Base-by-base conservation (phyloP, 345 rosid species). In the Camelina laxa region DNA sequence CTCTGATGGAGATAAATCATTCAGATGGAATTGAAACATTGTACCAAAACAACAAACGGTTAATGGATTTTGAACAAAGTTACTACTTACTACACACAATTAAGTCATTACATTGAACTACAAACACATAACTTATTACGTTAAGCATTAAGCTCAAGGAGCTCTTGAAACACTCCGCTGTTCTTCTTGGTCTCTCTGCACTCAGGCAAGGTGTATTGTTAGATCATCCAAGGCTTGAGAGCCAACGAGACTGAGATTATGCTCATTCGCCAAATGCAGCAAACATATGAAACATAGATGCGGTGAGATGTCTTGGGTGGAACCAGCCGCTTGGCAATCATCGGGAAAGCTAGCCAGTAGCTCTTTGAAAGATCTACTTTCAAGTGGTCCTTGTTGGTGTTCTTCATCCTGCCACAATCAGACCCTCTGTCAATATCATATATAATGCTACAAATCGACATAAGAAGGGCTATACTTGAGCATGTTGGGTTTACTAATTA, bases 201-300 rank as follows among this genome's bases (percentile, higher is more conserved):
- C 21, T 66, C 22, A 71, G 45, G 75, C 39, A 81, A 81, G 51
- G 69, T 72, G 67, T 69, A 88, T 87, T n/a, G 74, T 74, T 39
- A 91, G 90, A 79, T 94, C 96, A 21, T 85, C 91, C 85, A 94
- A 70, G 80, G 72, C 67, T 30, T 76, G 58, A 60, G 79, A 78
- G 11, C 96, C 89, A 5, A 44, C 78, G 74, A 95, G 85, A 74
- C 83, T 68, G 74, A 95, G 76, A 17, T 88, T 91, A 73, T 95
- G 93, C 86, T 95, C 97, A 24, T 95, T 95, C 4, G 99, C 99
- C 76, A 95, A 83, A 76, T 95, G 99, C 61, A 92, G 70, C 19
- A 95, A 67, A 80, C 99, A 92, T 76, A 92, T 94, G 82, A 94
- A 94, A 75, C 97, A 92, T 27, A 94, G 73, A 85, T 94, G 97